Evolutionary conservation across 2,329 filamentous ascomycete species (phyloP), one percentile per base, ranked within the genome.

Genomic region (Alternaria viburni): DNA sequence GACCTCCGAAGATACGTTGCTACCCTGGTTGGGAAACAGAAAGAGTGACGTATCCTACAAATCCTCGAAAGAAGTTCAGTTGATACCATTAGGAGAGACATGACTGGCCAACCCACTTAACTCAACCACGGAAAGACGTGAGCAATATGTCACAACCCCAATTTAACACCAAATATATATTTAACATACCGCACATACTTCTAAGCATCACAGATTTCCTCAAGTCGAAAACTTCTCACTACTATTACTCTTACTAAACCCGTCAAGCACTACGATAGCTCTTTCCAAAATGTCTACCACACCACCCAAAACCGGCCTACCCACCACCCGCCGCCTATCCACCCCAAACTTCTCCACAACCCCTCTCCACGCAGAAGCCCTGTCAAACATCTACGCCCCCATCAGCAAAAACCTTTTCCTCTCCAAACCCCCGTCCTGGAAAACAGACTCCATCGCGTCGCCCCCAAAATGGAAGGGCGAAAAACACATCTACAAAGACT

Each of bases 341-440:
- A 19, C 17, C n/a, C 17, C 47, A 50, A 28, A 50, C 7, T 50
- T 50, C 25, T 50, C 47, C n/a, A 30, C 17, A 12, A 19, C 47
- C 26, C 47, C 47, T 9, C 26, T 50, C 11, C 26, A 30, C 26
- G 47, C 47, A 15, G n/a, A 30, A 30, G 47, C 47, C 26, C 47
- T 50, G 6, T 50, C 47, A 26, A 50, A 50, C n/a, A 50, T 50
- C 26, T 50, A 30, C 47, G 26, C 47, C 26, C n/a, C 47, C 25
- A 30, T 50, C 11, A 17, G 9, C 6, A 19, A 19, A 30, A 7
- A 50, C 10, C 25, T 50, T 13, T 30, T 50, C n/a, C 17, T 30
- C 26, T 28, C 47, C 4, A 36, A 36, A n/a, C 32, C 32, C 0
- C 7, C 32, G 0, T 36, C 15, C 32, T 36, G 32, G 32, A 36